Evolutionary conservation across 306 rosid species (phyloP), one percentile per base, ranked within the genome.

Genomic region (Echinosophora koreensis): DNA sequence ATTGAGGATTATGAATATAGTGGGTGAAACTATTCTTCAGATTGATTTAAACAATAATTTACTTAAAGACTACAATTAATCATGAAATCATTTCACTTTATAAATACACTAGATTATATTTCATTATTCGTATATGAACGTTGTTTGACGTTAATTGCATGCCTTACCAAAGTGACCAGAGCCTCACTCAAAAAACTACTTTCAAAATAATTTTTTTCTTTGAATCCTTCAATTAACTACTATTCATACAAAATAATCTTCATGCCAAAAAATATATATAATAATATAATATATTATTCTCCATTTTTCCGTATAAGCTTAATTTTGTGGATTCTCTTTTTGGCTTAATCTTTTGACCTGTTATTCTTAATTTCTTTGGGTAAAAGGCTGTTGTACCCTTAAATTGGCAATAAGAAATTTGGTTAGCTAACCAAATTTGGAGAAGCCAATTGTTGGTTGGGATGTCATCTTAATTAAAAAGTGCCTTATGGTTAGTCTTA

Each of bases 361-460:
- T 68, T 30, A 42, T 28, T 17, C 2, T 17, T 16, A 11, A 72
- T 27, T 72, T n/a, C 37, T 46, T 16, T 2, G 14, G 16, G 18
- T 58, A 56, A 11, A 16, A 47, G 2, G 22, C 17, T 50, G 65
- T 61, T 49, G 44, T 14, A 3, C 4, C 55, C 54, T 28, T 54
- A 8, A 18, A 66, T 63, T 68, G 52, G 55, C 49, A 37, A 73
- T 59, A 18, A 10, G n/a, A 59, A 60, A 41, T 66, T 59, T 78
- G 57, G 68, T 60, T 83, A 60, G 66, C 76, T 59, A 41, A 73
- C 28, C 51, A 42, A 69, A 57, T 57, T 9, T 44, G 50, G 14
- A 44, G 14, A 10, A 7, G 47, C 12, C 41, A 37, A 41, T 6
- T 41, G 12, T 8, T 41, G 8, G 47, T 41, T 41, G 73, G 42